Percentiles rank a stretch among this genome's conserved stretches.
These are phyloP conservation scores for Fraxinus nigra DNA, from an alignment of 305 asterid genomes.

Conservation along the genomic window DNA sequence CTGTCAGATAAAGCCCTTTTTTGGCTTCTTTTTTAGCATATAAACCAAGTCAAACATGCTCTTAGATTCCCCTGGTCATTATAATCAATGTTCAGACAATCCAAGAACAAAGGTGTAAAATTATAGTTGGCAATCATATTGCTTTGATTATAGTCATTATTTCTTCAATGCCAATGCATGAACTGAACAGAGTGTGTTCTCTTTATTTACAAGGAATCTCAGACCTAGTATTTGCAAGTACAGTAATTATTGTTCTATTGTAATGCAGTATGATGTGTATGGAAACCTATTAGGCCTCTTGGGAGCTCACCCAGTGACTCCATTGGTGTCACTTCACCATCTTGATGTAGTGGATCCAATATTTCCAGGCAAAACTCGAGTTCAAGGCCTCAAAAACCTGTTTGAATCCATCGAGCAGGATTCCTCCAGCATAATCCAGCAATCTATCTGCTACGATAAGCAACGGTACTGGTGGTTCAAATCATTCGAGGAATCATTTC, in stretches of 20 bases:
- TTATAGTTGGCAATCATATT: neutral
- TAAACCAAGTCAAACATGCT: neutral
- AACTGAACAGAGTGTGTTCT: neutral
- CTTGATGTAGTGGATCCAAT: conserved; percentile 88
- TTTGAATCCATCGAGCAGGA: conserved; percentile 55
- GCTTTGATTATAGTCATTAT: neutral
- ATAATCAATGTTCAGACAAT: neutral
- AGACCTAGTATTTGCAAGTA: neutral
- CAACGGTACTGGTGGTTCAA: conserved; percentile 70
- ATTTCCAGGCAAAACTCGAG: conserved; percentile 60
- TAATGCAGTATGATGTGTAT: conserved; percentile 85
- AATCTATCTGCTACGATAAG: conserved; percentile 80
- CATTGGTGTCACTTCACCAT: conserved; percentile 85
- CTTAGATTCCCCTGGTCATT: neutral
- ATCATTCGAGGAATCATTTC: conserved; percentile 66
- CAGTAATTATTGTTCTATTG: conserved; percentile 5
- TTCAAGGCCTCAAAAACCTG: conserved; percentile 42
- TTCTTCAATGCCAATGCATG: neutral
- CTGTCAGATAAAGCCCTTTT: neutral
- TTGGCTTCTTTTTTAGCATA: neutral
- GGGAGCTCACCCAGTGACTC: conserved; percentile 90
- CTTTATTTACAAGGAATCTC: neutral
- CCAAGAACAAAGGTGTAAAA: neutral
- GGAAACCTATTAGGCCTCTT: conserved; percentile 82
- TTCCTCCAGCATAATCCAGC: conserved; percentile 79